Evolutionary conservation across 345 rosid species (phyloP).

Genomic region (Gossypioides kirkii): DNA sequence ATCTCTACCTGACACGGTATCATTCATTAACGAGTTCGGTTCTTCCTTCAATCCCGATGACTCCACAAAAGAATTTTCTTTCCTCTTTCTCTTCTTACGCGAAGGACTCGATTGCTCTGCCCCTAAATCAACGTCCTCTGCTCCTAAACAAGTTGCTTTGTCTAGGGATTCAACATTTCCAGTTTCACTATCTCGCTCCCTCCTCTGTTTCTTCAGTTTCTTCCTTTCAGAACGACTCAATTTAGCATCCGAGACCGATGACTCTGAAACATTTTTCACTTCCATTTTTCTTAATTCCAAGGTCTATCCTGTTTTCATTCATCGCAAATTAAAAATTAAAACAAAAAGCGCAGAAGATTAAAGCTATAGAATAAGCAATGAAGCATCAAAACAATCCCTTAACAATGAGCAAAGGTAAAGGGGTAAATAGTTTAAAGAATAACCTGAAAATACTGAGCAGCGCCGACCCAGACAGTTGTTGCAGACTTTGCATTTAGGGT

Average conservation of each 20-base stretch:
- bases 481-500: neutral
- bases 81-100: neutral
- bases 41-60: neutral
- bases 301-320: neutral
- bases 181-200: neutral
- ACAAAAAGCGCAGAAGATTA: neutral
- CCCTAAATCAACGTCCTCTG: neutral
- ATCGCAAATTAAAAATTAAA: neutral
- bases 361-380: neutral
- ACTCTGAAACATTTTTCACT: neutral
- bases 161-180: neutral
- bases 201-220: constrained; percentile 5
- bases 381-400: neutral
- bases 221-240: neutral
- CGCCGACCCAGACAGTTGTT: neutral
- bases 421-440: neutral
- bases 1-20: neutral
- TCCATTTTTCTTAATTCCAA: neutral
- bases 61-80: neutral
- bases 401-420: neutral
- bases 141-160: neutral
- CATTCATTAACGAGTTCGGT: constrained; percentile 7
- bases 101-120: neutral
- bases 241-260: neutral
- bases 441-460: neutral